A percentile compares a stretch with the other conserved stretches of the same genome.
Conservation (phyloP, 306 rosid species). For the Cyamopsis tetragonoloba region DNA sequence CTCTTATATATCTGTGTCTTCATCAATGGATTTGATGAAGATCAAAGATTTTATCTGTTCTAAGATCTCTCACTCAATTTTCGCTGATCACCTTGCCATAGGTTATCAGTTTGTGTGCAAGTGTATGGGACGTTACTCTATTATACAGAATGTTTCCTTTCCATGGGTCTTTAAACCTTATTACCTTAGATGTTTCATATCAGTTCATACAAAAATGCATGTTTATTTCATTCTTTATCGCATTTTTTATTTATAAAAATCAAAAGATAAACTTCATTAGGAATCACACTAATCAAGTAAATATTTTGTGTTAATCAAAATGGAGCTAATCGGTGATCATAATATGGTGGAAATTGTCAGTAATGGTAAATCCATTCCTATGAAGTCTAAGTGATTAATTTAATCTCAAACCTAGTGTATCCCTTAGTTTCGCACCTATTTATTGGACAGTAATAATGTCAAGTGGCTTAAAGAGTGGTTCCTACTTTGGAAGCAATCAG, state of each 20-base stretch:
- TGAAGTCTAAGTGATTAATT: background rate
- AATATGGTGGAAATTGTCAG: background rate
- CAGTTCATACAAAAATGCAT: background rate
- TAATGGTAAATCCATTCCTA: background rate
- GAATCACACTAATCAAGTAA: background rate
- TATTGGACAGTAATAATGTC: background rate
- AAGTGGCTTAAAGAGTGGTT: background rate
- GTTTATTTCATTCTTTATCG: slow-evolving; percentile 14
- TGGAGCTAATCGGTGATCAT: background rate
- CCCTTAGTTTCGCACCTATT: background rate
- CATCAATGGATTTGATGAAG: background rate
- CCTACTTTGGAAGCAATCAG: background rate
- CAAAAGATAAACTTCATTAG: background rate
- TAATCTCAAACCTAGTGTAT: background rate
- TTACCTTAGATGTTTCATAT: background rate
- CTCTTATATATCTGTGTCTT: background rate
- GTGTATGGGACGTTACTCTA: background rate
- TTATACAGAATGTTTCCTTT: background rate
- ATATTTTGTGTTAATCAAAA: background rate
- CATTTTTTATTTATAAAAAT: background rate
- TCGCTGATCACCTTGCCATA: too few species aligned
- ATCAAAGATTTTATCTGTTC: background rate
- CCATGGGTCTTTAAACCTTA: background rate
- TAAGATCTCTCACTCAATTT: background rate
- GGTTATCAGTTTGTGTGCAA: too few species aligned